Conservation (phyloP, 305 asterid genomes). For the Striga hermonthica region DNA sequence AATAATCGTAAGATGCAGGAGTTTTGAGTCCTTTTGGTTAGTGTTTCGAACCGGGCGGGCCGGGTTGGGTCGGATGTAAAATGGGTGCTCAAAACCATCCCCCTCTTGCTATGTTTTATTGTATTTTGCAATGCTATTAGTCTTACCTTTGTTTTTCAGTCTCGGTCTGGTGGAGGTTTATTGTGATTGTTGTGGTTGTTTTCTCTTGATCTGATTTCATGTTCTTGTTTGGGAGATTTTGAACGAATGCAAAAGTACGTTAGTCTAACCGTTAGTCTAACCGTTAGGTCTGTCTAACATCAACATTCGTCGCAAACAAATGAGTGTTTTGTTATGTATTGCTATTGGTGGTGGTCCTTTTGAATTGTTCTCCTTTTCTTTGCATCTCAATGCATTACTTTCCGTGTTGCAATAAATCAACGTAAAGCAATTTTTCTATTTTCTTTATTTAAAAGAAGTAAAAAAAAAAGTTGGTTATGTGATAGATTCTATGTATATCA, state of each 20-base stretch:
- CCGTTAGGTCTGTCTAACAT: too few species aligned
- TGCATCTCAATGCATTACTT: neutral
- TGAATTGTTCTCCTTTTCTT: constrained; percentile 22
- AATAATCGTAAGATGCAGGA: constrained; percentile 31
- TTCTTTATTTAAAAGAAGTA: too few species aligned
- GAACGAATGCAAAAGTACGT: neutral
- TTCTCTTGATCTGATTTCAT: neutral
- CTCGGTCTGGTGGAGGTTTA: neutral
- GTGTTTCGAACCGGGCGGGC: constrained; percentile 30
- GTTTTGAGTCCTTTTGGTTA: constrained; percentile 28
- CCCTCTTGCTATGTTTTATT: constrained; percentile 6
- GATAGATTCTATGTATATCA: too few species aligned
- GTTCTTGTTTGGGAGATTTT: neutral
- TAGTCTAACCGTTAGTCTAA: too few species aligned
- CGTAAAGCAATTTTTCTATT: too few species aligned
- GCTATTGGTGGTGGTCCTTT: constrained; percentile 29
- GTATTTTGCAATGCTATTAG: too few species aligned
- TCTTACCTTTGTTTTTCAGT: too few species aligned
- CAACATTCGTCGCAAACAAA: too few species aligned
- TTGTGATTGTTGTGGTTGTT: constrained; percentile 14
- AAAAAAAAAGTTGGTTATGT: too few species aligned
- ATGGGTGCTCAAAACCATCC: constrained; percentile 30
- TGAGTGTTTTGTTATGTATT: neutral
- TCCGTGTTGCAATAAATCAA: too few species aligned
- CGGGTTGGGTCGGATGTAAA: constrained; percentile 23